A percentile compares a stretch with the other conserved stretches of the same genome.
Evolutionary conservation across 73 alveolate genomes (phyloP).

Genomic region (Symbiodinium natans): DNA sequence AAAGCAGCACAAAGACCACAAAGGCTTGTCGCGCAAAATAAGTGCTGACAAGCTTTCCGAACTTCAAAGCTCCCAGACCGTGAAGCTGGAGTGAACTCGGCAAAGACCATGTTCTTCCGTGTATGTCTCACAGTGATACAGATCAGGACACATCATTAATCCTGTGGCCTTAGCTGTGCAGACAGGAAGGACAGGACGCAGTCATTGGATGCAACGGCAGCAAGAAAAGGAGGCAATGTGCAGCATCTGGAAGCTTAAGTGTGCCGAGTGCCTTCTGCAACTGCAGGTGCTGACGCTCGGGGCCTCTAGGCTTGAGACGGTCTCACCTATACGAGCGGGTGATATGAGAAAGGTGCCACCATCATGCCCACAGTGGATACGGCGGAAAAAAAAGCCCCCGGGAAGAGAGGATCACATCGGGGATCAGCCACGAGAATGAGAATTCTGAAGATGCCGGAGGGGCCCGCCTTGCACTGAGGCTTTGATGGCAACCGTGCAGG

Average conservation of each 20-base stretch:
- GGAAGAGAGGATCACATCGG: too few relatives aligned
- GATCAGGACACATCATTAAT: not conserved
- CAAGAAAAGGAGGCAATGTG: too few relatives aligned
- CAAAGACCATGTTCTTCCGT: not conserved
- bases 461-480: slow-evolving; percentile 77
- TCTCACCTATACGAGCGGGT: too few relatives aligned
- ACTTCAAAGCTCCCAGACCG: not conserved
- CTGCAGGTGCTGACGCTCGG: too few relatives aligned
- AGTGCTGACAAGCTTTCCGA: not conserved
- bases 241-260: too few relatives aligned
- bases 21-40: not conserved
- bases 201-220: not conserved
- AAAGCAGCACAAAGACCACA: not conserved
- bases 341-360: too few relatives aligned
- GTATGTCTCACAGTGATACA: not conserved
- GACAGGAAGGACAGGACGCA: not conserved
- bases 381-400: too few relatives aligned
- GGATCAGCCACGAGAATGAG: too few relatives aligned
- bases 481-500: slow-evolving; percentile 48
- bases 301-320: too few relatives aligned
- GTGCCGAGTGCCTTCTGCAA: too few relatives aligned
- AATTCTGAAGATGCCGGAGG: too few relatives aligned
- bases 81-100: not conserved
- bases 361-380: too few relatives aligned
- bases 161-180: not conserved